A percentile compares a stretch with the other conserved stretches of the same genome.
Evolutionary conservation across 352 stramenopile genomes (phyloP).

Genomic region (Saprolegnia diclina): DNA sequence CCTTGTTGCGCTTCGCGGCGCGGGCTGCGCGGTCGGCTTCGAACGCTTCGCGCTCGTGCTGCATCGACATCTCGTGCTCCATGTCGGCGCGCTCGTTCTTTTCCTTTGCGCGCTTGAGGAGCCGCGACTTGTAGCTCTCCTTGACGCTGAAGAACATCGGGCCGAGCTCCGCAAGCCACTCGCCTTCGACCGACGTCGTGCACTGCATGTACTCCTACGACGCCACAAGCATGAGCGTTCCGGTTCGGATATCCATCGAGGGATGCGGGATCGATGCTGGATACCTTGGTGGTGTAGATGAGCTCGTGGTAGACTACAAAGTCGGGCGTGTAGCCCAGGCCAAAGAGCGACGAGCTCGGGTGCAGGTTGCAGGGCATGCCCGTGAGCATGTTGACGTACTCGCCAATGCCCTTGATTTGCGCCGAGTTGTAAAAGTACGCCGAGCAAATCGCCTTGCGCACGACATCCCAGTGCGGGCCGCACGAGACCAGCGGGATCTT

Average conservation of each 20-base stretch:
- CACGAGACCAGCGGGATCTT: constrained; percentile 86
- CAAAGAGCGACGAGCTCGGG: constrained; percentile 95
- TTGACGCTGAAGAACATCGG: constrained; percentile 99
- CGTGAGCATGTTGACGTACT: constrained; percentile 99
- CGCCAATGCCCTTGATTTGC: constrained; percentile 98
- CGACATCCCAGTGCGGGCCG: constrained; percentile 93
- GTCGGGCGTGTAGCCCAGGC: constrained; percentile 97
- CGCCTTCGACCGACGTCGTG: constrained; percentile 96
- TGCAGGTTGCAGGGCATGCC: constrained; percentile 97
- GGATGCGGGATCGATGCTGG: constrained; percentile 38
- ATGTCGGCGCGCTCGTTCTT: constrained; percentile 63
- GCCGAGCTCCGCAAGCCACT: constrained; percentile 98
- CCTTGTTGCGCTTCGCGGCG: constrained; percentile 24
- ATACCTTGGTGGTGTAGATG: constrained; percentile 96
- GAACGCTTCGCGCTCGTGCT: constrained; percentile 22
- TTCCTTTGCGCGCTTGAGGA: constrained; percentile 87
- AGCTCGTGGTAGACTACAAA: constrained; percentile 99
- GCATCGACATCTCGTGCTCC: constrained; percentile 75
- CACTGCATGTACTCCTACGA: constrained; percentile 94
- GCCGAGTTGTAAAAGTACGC: constrained; percentile 99
- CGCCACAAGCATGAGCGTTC: constrained; percentile 15
- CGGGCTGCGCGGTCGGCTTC: constrained; percentile 27
- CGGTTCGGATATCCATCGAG: too few species aligned
- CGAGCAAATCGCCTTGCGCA: constrained; percentile 98
- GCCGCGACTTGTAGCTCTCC: constrained; percentile 90